Base-by-base conservation (phyloP, 495 filamentous ascomycete genomes). In the Sporormia fimetaria region DNA sequence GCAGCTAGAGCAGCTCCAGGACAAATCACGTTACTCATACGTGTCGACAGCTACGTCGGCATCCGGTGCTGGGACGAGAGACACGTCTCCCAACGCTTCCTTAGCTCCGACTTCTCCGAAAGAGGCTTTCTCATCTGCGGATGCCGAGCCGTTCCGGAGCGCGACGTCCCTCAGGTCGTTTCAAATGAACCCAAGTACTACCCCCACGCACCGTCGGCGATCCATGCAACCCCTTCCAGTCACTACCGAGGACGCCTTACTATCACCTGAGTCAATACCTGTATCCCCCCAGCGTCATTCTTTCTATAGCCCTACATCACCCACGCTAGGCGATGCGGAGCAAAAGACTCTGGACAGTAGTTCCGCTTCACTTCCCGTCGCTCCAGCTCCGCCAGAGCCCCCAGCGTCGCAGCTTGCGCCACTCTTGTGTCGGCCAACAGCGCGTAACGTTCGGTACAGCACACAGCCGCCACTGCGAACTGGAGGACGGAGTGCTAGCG, bases 151-250 rank as follows among this genome's bases (percentile, higher is more conserved):
- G 14, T 31, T 43, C n/a, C 47, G 43, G 42, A 54, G 44, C 26
- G 39, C 40, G 37, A 47, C 42, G 14, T 47, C 39, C 34, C 44
- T 51, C 27, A 56, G 42, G 16, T 49, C 51, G 33, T 48, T 47
- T 36, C 55, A 59, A 25, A 49, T 56, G 38, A 54, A 40, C 33
- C 49, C 55, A 17, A 45, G 40, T 17, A 54, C 43, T 12, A 31
- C 52, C 17, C 36, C 33, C 8, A 32, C 32, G 31, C 47, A 28
- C 21, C 45, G 58, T 4, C 42, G 58, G 30, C 38, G 58, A 30
- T 59, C 58, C 14, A 57, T 50, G 37, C 49, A 57, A 33, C 49
- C 58, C 35, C 34, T 59, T 15, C 42, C 54, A 3, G 37, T 37
- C 25, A 50, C 44, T 24, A 48, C 45, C 40, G 51, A 55, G 20